These are phyloP conservation scores for Ailanthus altissimus DNA, from an alignment of 345 rosid species.

Conservation along the genomic window DNA sequence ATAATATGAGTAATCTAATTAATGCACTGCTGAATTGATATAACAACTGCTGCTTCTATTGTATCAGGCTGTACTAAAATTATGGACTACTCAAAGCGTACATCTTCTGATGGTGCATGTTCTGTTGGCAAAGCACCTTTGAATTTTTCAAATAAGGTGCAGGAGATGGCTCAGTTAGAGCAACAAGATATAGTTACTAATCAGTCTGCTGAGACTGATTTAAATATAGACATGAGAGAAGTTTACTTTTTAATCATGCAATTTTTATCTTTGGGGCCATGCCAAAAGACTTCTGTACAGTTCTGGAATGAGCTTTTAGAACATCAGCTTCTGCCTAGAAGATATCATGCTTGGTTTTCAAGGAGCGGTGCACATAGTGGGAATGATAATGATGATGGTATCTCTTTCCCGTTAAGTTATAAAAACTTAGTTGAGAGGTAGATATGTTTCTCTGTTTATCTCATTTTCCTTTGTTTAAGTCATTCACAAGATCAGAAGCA, in stretches of 20 bases:
- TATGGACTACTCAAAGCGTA: constrained; percentile 62
- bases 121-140: constrained; percentile 52
- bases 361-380: constrained; percentile 61
- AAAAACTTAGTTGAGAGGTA: constrained; percentile 75
- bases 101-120: constrained; percentile 43
- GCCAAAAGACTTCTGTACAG: constrained; percentile 60
- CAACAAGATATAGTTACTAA: constrained; percentile 41
- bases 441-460: too few relatives aligned
- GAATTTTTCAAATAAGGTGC: constrained; percentile 39
- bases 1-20: neutral
- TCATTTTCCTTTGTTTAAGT: constrained; percentile 1
- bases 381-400: constrained; percentile 58
- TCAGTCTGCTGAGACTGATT: constrained; percentile 39
- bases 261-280: constrained; percentile 86
- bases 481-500: neutral
- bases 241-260: constrained; percentile 89
- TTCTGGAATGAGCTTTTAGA: constrained; percentile 75
- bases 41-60: constrained; percentile 25
- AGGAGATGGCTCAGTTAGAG: constrained; percentile 45
- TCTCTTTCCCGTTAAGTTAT: constrained; percentile 76
- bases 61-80: constrained; percentile 30
- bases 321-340: constrained; percentile 85
- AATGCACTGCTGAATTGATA: too few relatives aligned
- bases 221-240: constrained; percentile 77
- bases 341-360: constrained; percentile 94